These are phyloP conservation scores for Fraxinus baroniana DNA, from an alignment of 305 asterid species.

Conservation along the genomic window DNA sequence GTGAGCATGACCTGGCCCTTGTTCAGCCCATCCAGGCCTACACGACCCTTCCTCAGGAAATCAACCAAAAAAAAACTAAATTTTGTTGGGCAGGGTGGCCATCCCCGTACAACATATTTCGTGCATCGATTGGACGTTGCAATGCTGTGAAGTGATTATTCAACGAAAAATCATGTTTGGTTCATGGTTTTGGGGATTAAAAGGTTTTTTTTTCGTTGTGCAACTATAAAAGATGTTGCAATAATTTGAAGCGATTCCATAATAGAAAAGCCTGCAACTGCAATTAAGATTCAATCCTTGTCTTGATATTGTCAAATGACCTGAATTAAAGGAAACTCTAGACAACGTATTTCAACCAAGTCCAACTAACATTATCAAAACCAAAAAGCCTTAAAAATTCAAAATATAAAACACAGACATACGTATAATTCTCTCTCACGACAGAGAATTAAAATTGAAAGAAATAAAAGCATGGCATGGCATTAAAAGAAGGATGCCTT, in stretches of 20 bases:
- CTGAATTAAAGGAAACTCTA: constrained; percentile 17
- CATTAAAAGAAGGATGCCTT: constrained; percentile 28
- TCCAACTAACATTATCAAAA: not conserved
- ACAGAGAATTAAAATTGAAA: not conserved
- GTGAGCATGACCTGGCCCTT: not conserved
- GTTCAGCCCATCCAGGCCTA: not conserved
- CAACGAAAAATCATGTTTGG: not conserved
- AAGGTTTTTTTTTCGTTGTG: not conserved
- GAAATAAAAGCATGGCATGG: constrained; percentile 23
- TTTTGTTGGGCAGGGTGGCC: not conserved
- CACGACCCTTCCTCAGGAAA: not conserved
- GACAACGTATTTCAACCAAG: constrained; percentile 19
- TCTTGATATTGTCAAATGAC: constrained; percentile 9
- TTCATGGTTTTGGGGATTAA: not conserved
- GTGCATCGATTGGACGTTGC: not conserved
- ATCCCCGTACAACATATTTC: too few relatives aligned
- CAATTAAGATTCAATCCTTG: not conserved
- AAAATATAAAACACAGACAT: constrained; percentile 30
- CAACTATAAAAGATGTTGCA: not conserved
- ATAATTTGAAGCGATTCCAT: too few relatives aligned
- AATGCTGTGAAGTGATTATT: not conserved
- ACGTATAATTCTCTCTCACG: constrained; percentile 19
- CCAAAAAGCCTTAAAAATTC: constrained; percentile 13
- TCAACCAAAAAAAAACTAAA: not conserved
- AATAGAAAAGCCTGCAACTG: not conserved